A percentile compares a stretch with the other conserved stretches of the same genome.
These are phyloP conservation scores for Austroboletus novae-zelandiae DNA, from an alignment of 1,284 basidiomycete genomes.

Conservation along the genomic window DNA sequence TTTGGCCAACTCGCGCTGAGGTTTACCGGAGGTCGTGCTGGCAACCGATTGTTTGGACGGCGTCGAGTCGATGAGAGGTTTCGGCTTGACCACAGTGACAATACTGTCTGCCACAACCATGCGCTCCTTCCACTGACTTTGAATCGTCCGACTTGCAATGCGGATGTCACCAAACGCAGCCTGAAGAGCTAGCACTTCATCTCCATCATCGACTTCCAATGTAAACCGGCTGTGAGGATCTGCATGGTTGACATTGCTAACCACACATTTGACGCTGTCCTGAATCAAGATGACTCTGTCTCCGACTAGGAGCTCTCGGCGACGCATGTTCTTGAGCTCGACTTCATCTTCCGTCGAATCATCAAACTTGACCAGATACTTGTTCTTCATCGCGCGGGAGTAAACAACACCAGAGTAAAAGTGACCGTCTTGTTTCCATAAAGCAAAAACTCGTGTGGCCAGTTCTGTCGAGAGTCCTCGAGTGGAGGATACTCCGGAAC, in stretches of 20 bases:
- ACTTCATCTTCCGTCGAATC: constrained; percentile 49
- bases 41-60: constrained; percentile 42
- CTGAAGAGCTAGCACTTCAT: constrained; percentile 29
- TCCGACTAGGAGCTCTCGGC: constrained; percentile 45
- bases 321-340: constrained; percentile 53
- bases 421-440: constrained; percentile 58
- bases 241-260: constrained; percentile 38
- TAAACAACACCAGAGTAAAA: constrained; percentile 63
- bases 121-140: constrained; percentile 53
- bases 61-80: constrained; percentile 34
- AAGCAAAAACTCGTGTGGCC: constrained; percentile 59
- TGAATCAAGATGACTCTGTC: constrained; percentile 51
- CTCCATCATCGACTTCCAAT: constrained; percentile 41
- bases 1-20: constrained; percentile 41
- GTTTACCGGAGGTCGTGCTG: constrained; percentile 32
- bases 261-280: constrained; percentile 30
- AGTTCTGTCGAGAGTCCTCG: constrained; percentile 20
- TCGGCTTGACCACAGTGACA: constrained; percentile 38
- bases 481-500: constrained; percentile 28
- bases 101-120: constrained; percentile 40
- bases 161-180: constrained; percentile 38
- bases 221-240: constrained; percentile 35
- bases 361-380: constrained; percentile 58
- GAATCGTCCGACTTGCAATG: constrained; percentile 48
- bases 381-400: constrained; percentile 28